Conservation (phyloP, 495 filamentous ascomycete genomes). For the Podospora appendiculata region DNA sequence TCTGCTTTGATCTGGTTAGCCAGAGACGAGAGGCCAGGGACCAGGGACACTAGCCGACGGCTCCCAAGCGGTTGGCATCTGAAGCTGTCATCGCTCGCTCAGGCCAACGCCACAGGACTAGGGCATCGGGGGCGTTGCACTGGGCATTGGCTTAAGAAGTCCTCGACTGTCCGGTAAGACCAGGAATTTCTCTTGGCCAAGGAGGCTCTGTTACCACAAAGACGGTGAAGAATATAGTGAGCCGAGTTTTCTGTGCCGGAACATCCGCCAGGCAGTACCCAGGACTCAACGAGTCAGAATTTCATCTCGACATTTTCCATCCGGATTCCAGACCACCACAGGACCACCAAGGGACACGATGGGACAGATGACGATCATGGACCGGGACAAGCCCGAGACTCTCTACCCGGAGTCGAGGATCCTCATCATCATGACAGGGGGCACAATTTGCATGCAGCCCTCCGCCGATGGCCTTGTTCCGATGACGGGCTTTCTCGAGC, state of each 20-base stretch:
- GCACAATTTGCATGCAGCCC: conserved; percentile 90
- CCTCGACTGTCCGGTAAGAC: too few relatives aligned
- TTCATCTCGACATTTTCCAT: background rate
- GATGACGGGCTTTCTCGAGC: conserved; percentile 73
- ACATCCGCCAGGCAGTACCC: background rate
- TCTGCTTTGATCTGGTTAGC: too few relatives aligned
- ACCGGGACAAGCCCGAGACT: conserved; percentile 16
- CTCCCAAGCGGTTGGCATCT: too few relatives aligned
- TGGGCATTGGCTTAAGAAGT: too few relatives aligned
- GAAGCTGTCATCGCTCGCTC: too few relatives aligned
- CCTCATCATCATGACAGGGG: conserved; percentile 87
- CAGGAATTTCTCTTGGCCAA: too few relatives aligned
- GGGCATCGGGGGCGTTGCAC: too few relatives aligned
- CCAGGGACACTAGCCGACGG: too few relatives aligned
- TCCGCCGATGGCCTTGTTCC: conserved; percentile 60
- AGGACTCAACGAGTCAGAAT: background rate
- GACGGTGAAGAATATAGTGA: too few relatives aligned
- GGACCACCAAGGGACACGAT: conserved; percentile 8
- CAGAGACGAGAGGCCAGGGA: too few relatives aligned
- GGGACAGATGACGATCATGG: conserved; percentile 16
- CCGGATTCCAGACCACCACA: background rate
- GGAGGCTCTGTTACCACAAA: too few relatives aligned
- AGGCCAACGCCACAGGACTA: too few relatives aligned
- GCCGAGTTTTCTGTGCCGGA: background rate
- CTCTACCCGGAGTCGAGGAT: conserved; percentile 65